Evolutionary conservation across 495 filamentous ascomycete genomes (phyloP).

Genomic region (Trichoderma orchidacearum): DNA sequence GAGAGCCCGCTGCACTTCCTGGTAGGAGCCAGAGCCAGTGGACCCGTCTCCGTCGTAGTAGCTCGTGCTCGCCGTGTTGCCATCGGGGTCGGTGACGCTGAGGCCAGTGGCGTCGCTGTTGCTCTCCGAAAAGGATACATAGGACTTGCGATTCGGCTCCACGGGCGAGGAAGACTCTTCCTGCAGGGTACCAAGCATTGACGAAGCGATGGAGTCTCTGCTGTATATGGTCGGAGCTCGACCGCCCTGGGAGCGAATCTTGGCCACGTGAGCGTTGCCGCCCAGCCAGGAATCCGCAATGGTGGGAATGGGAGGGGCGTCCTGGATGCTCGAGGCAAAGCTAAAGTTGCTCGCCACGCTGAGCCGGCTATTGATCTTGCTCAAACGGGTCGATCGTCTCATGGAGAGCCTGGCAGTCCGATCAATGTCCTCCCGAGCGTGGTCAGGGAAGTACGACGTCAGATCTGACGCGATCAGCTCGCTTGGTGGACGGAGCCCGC

Average conservation of each 20-base stretch:
- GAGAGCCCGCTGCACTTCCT: slow-evolving; percentile 46
- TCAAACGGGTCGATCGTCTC: slow-evolving; percentile 76
- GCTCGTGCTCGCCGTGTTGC: slow-evolving; percentile 52
- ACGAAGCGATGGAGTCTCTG: slow-evolving; percentile 77
- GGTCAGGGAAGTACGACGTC: slow-evolving; percentile 92
- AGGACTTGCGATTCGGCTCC: slow-evolving; percentile 87
- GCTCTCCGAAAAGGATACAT: slow-evolving; percentile 81
- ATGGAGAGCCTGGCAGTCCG: slow-evolving; percentile 84
- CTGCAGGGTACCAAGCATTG: slow-evolving; percentile 70
- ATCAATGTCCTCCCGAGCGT: slow-evolving; percentile 83
- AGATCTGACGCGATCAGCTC: slow-evolving; percentile 95
- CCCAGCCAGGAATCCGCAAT: slow-evolving; percentile 90
- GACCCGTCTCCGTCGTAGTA: slow-evolving; percentile 73
- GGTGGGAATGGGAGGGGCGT: slow-evolving; percentile 85
- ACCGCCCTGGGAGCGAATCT: slow-evolving; percentile 24
- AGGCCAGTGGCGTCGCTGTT: slow-evolving; percentile 48
- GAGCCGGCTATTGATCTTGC: slow-evolving; percentile 78
- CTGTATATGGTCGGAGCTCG: slow-evolving; percentile 35
- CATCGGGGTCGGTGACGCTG: slow-evolving; percentile 61
- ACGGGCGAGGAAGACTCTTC: slow-evolving; percentile 64
- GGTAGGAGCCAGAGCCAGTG: slow-evolving; percentile 39
- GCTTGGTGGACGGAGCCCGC: slow-evolving; percentile 83
- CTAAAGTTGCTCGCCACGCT: slow-evolving; percentile 91
- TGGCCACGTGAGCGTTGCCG: slow-evolving; percentile 36
- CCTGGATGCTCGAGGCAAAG: slow-evolving; percentile 77